A percentile compares a stretch with the other conserved stretches of the same genome.
Evolutionary conservation across 1,284 basidiomycete genomes (phyloP).

Genomic region (Malassezia restricta): DNA sequence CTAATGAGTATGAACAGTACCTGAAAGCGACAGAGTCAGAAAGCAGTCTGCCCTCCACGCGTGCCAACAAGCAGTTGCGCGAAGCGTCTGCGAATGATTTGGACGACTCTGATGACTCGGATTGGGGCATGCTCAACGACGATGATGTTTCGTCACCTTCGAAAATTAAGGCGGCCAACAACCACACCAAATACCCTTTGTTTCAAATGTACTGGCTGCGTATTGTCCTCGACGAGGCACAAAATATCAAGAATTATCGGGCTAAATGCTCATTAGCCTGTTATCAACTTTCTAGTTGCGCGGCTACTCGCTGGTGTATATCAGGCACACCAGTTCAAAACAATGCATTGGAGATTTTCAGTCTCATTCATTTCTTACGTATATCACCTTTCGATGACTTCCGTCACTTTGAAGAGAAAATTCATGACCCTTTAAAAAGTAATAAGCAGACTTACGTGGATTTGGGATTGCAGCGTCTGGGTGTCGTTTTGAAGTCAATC

Average conservation of each 20-base stretch:
- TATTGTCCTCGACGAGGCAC: slow-evolving; percentile 86
- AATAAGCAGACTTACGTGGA: slow-evolving; percentile 24
- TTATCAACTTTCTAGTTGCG: slow-evolving; percentile 53
- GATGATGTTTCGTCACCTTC: background rate
- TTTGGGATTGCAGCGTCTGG: slow-evolving; percentile 39
- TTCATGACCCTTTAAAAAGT: slow-evolving; percentile 59
- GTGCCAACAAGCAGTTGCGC: background rate
- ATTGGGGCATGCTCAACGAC: background rate
- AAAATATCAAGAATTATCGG: slow-evolving; percentile 86
- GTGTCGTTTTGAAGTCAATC: slow-evolving; percentile 69
- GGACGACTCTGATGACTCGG: background rate
- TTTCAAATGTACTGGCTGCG: slow-evolving; percentile 73
- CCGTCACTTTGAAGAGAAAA: slow-evolving; percentile 63
- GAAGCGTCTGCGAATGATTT: background rate
- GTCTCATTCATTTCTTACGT: slow-evolving; percentile 75
- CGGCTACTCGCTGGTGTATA: slow-evolving; percentile 42
- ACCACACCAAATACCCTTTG: slow-evolving; percentile 50
- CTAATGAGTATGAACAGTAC: slow-evolving; percentile 25
- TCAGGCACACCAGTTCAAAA: slow-evolving; percentile 57
- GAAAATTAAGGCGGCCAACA: slow-evolving; percentile 40
- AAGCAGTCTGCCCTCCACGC: background rate
- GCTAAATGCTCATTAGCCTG: slow-evolving; percentile 70
- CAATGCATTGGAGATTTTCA: slow-evolving; percentile 75
- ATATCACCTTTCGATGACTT: slow-evolving; percentile 72
- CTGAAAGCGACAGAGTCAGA: slow-evolving; percentile 1